Conservation (phyloP, 192 early-diverging fungal species). For the Coemansia umbellata region DNA sequence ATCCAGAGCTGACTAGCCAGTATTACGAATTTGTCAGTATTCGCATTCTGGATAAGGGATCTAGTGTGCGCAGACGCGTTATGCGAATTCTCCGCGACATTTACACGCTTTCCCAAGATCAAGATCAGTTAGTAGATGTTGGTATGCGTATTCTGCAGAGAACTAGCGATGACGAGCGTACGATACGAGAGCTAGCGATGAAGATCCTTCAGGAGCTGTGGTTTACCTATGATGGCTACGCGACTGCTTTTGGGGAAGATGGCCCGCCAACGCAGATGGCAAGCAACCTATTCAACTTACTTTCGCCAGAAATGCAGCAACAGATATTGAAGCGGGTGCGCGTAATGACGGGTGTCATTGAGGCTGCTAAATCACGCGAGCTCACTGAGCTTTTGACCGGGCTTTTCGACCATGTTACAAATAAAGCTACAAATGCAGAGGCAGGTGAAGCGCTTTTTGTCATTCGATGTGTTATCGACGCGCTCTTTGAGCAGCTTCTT, state of each 20-base stretch:
- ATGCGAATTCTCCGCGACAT: conserved; percentile 76
- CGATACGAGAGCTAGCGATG: conserved; percentile 61
- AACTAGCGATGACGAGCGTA: conserved; percentile 63
- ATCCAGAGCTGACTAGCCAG: conserved; percentile 60
- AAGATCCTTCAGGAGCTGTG: conserved; percentile 71
- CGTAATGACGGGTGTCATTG: conserved; percentile 48
- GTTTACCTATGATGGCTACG: conserved; percentile 54
- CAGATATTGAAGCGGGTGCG: conserved; percentile 38
- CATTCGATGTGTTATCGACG: conserved; percentile 66
- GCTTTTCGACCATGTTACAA: conserved; percentile 31
- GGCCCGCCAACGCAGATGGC: background rate
- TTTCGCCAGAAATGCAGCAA: conserved; percentile 42
- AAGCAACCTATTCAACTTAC: conserved; percentile 34
- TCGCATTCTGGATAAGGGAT: conserved; percentile 79
- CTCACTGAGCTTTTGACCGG: conserved; percentile 30
- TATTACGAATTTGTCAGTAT: conserved; percentile 81
- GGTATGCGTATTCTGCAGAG: conserved; percentile 66
- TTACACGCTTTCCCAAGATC: conserved; percentile 53
- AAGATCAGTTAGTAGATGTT: conserved; percentile 59
- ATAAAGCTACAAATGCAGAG: conserved; percentile 43
- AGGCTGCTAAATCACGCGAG: conserved; percentile 17
- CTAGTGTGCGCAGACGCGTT: conserved; percentile 84
- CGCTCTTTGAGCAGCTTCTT: conserved; percentile 68
- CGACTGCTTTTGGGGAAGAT: conserved; percentile 26
- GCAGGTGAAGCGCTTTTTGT: conserved; percentile 53